Evolutionary conservation across 352 stramenopile genomes (phyloP).

Genomic region (Phytophthora citrophthora): DNA sequence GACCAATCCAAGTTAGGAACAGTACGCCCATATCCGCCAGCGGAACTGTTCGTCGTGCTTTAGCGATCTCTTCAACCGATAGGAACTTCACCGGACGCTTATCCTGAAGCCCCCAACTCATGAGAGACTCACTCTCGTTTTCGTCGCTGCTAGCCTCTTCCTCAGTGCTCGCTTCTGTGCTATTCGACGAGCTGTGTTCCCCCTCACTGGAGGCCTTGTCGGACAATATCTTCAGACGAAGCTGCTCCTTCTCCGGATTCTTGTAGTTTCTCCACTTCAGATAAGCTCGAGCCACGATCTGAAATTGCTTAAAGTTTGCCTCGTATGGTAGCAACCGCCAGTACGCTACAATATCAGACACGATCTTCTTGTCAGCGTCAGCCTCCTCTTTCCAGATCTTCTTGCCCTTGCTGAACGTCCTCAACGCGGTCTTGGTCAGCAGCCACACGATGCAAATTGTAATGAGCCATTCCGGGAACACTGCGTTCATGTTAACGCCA

Average conservation of each 20-base stretch:
- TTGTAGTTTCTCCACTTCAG: conserved; percentile 82
- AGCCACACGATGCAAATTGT: conserved; percentile 80
- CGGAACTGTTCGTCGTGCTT: conserved; percentile 57
- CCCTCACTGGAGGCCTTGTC: conserved; percentile 31
- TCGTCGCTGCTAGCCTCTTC: conserved; percentile 49
- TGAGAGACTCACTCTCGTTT: conserved; percentile 64
- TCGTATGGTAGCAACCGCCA: conserved; percentile 73
- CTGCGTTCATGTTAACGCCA: conserved; percentile 85
- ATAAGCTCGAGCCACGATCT: conserved; percentile 65
- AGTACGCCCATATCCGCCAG: conserved; percentile 69
- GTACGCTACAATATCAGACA: conserved; percentile 62
- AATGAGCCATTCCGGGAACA: conserved; percentile 87
- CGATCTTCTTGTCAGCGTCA: conserved; percentile 49
- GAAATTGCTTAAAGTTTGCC: conserved; percentile 78
- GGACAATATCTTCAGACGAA: conserved; percentile 49
- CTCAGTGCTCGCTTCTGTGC: conserved; percentile 44
- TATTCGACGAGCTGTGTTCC: conserved; percentile 33
- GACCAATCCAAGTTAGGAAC: conserved; percentile 78
- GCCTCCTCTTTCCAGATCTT: conserved; percentile 76
- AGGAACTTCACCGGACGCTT: conserved; percentile 32
- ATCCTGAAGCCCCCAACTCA: conserved; percentile 55
- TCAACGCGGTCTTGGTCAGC: conserved; percentile 69
- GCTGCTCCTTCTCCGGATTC: conserved; percentile 29
- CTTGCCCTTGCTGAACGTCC: conserved; percentile 72
- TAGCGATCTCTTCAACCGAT: conserved; percentile 61